Evolutionary conservation across 805 yeast species (phyloP).

Genomic region (Huiozyma naganishii): DNA sequence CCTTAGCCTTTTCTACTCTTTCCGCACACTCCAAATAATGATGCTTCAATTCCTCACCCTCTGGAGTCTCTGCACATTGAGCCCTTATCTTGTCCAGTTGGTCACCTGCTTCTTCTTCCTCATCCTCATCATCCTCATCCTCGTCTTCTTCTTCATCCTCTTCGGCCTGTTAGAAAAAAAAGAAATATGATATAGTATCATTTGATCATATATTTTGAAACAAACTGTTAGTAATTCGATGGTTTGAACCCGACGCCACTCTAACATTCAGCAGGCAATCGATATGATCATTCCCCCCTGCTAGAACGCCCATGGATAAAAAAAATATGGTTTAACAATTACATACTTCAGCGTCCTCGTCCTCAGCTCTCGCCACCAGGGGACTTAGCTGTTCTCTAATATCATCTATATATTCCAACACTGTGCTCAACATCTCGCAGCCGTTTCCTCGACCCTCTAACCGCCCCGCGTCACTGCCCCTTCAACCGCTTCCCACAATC

Average conservation of each 20-base stretch:
- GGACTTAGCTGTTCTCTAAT: constrained; percentile 73
- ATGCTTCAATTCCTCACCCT: constrained; percentile 66
- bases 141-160: constrained; percentile 30
- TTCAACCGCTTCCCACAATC: too few species aligned
- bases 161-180: constrained; percentile 13
- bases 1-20: constrained; percentile 81
- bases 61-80: constrained; percentile 58
- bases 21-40: constrained; percentile 92
- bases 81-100: constrained; percentile 52
- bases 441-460: not conserved
- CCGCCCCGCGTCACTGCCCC: too few species aligned
- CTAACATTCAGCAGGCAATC: too few species aligned
- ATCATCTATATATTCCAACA: constrained; percentile 40
- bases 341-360: constrained; percentile 9
- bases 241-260: too few species aligned
- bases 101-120: constrained; percentile 59
- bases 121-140: constrained; percentile 60
- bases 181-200: too few species aligned
- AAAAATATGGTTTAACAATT: too few species aligned
- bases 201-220: too few species aligned
- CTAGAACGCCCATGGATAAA: too few species aligned
- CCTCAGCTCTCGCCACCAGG: constrained; percentile 73
- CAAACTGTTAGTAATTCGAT: too few species aligned
- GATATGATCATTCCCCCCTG: too few species aligned
- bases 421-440: constrained; percentile 26